Evolutionary conservation across 1,284 basidiomycete genomes (phyloP), one percentile per base, ranked within the genome.

Genomic region (Irpex lacteus): DNA sequence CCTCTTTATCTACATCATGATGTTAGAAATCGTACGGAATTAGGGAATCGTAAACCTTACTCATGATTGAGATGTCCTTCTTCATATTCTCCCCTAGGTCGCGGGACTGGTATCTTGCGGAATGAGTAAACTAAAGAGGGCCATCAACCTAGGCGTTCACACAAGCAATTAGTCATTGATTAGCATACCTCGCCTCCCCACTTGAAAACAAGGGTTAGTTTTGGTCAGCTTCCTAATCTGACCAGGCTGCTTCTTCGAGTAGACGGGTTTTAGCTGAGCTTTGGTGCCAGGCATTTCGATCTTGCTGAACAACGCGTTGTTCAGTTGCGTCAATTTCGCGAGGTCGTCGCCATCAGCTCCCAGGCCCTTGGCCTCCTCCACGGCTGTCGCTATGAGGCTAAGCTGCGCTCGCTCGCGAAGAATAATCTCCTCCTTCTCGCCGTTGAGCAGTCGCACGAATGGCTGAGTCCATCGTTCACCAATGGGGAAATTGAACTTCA

Each of bases 71-170:
- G 53, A 96, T 91, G 74, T 97, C 95, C 76, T 94, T 97, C 81
- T 94, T 95, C 86, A 98, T 90, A 70, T 93, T 96, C 77, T 97
- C 95, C 1, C 96, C 97, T 5, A 98, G 83, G 76, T 99, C 98
- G 61, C 95, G 88, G 11, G 96, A 96, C 78, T 99, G 98, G 75
- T 99, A 98, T 61, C 95, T 83, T 3, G 97, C 96, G 0, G 96
- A 96, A 78, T 99, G 98, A 0, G 97, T 98, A 75, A 98, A 98
- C 87, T 94, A 66, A 32, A 49, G 13, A 57, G 19, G 32, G 34
- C 9, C 18, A 4, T 50, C 32, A 5, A 3, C 6, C 9, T 54
- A 47, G 44, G 44, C 40, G 21, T 38, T 49, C 9, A 44, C 21
- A 15, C 13, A 60, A 36, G 32, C 26, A 55, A 15, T 19, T 49